Evolutionary conservation across 352 stramenopile genomes (phyloP).

Genomic region (Pythium myriotylum): DNA sequence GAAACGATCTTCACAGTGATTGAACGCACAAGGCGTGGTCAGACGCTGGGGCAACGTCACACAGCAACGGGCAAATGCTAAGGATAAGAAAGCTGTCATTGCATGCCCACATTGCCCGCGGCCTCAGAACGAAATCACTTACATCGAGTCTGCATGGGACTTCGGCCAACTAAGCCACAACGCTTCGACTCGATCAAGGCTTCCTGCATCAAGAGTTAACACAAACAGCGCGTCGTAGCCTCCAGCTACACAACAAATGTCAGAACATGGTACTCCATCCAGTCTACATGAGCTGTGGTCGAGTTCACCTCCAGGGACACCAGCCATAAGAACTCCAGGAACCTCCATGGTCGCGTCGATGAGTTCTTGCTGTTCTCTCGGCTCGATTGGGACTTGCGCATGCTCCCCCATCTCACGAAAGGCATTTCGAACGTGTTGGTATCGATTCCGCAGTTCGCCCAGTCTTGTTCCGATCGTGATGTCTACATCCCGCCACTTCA

Average conservation of each 20-base stretch:
- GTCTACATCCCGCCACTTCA: constrained; percentile 51
- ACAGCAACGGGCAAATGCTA: constrained; percentile 75
- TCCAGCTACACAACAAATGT: constrained; percentile 61
- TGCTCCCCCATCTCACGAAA: constrained; percentile 91
- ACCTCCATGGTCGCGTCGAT: constrained; percentile 92
- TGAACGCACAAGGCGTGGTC: constrained; percentile 7
- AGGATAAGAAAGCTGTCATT: constrained; percentile 3
- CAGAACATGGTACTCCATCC: background rate
- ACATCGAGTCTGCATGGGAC: constrained; percentile 48
- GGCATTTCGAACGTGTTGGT: constrained; percentile 71
- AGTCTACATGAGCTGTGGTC: too few species aligned
- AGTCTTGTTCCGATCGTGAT: constrained; percentile 45
- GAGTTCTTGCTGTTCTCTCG: constrained; percentile 89
- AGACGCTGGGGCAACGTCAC: constrained; percentile 33
- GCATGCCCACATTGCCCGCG: too few species aligned
- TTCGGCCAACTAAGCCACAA: constrained; percentile 76
- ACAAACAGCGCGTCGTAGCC: constrained; percentile 97
- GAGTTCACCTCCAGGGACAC: constrained; percentile 89
- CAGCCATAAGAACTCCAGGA: constrained; percentile 92
- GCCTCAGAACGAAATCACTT: constrained; percentile 17
- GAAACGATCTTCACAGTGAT: too few species aligned
- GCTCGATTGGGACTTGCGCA: constrained; percentile 93
- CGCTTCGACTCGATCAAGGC: constrained; percentile 60
- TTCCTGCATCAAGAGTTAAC: constrained; percentile 68
- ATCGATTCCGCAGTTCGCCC: constrained; percentile 63